Percentiles rank a stretch among this genome's conserved stretches.
These are phyloP conservation scores for Filobasidium uniguttulatum DNA, from an alignment of 1,284 basidiomycete species.

Conservation along the genomic window DNA sequence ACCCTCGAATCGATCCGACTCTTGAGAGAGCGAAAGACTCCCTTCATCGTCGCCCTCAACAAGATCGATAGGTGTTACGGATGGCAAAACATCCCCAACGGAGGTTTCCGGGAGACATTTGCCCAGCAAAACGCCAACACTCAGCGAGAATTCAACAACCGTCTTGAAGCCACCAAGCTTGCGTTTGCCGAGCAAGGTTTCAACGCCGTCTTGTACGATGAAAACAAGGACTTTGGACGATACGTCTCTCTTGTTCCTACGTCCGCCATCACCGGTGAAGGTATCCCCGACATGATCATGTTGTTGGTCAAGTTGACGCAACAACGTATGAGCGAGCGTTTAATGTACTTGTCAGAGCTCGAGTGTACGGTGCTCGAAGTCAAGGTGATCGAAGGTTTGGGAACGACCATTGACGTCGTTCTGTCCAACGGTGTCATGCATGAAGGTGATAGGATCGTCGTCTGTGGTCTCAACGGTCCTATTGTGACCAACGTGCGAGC, in stretches of 20 bases:
- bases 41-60: conserved; percentile 98
- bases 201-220: conserved; percentile 90
- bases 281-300: conserved; percentile 99
- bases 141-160: conserved; percentile 85
- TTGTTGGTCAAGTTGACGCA: conserved; percentile 94
- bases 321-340: conserved; percentile 88
- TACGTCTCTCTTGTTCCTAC: conserved; percentile 96
- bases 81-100: conserved; percentile 83
- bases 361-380: conserved; percentile 99
- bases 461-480: conserved; percentile 94
- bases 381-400: conserved; percentile 96
- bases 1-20: conserved; percentile 92
- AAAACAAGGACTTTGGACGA: conserved; percentile 89
- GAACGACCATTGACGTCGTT: conserved; percentile 96
- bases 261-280: conserved; percentile 94
- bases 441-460: conserved; percentile 89
- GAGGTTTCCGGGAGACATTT: conserved; percentile 81
- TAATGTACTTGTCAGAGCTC: conserved; percentile 97
- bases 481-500: conserved; percentile 94
- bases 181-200: conserved; percentile 96
- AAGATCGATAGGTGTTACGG: conserved; percentile 99
- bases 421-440: conserved; percentile 85
- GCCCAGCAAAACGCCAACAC: conserved; percentile 71
- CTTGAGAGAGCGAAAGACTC: conserved; percentile 86
- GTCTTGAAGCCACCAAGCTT: conserved; percentile 68